These are phyloP conservation scores for Suillus paluster DNA, from an alignment of 768 basidiomycete species.

Conservation along the genomic window DNA sequence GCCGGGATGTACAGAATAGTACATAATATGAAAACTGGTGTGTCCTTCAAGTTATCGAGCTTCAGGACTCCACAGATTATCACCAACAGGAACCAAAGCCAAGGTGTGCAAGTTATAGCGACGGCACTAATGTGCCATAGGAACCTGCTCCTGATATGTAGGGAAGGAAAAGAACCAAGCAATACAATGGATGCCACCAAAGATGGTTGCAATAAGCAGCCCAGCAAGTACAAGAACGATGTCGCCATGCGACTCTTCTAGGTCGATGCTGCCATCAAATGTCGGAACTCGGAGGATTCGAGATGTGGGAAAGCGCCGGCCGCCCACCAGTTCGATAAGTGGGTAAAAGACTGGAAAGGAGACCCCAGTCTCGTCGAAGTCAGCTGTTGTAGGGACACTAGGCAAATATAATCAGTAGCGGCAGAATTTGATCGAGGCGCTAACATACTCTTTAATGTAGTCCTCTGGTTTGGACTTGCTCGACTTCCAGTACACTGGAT, in stretches of 20 bases:
- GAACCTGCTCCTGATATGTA: slow-evolving; percentile 15
- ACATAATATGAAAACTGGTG: not conserved
- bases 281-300: not conserved
- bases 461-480: not conserved
- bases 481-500: not conserved
- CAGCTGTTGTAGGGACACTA: no score
- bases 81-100: not conserved
- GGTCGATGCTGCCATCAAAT: not conserved
- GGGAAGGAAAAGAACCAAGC: slow-evolving; percentile 29
- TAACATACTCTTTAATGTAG: not conserved
- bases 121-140: slow-evolving; percentile 25
- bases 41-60: no score
- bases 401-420: not conserved
- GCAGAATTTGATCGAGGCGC: not conserved
- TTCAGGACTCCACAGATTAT: no score
- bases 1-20: not conserved
- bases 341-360: no score
- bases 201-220: slow-evolving; percentile 17
- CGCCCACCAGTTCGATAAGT: no score
- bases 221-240: no score
- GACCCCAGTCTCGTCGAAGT: no score
- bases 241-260: not conserved
- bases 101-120: slow-evolving; percentile 9
- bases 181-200: slow-evolving; percentile 31
- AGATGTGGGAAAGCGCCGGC: not conserved